Conservation (phyloP, 116 monocot species). For the Iris pallida region DNA sequence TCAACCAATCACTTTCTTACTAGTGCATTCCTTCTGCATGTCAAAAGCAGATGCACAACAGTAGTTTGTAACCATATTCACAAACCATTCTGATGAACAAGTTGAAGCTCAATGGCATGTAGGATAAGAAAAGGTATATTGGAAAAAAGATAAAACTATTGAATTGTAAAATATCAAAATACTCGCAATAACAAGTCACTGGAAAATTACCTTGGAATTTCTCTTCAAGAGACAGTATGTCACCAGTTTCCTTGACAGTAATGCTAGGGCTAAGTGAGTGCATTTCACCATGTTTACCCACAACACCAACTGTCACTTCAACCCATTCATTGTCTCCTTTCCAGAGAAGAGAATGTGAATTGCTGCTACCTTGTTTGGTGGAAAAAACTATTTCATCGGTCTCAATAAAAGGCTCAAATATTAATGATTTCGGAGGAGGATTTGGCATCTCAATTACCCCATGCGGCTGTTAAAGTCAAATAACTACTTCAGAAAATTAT, state of each 20-base stretch:
- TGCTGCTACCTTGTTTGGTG: slow-evolving; percentile 27
- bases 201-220: slow-evolving; percentile 80
- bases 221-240: slow-evolving; percentile 88
- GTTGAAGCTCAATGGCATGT: neutral
- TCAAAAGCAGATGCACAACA: too few species aligned
- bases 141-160: neutral
- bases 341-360: slow-evolving; percentile 47
- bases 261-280: slow-evolving; percentile 79
- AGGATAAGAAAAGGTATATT: neutral
- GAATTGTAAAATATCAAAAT: too few species aligned
- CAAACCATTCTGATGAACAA: neutral
- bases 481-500: neutral
- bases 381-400: slow-evolving; percentile 81
- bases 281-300: slow-evolving; percentile 66
- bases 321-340: slow-evolving; percentile 73
- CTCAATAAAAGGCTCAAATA: slow-evolving; percentile 91
- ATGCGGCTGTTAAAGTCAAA: slow-evolving; percentile 57
- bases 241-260: slow-evolving; percentile 91
- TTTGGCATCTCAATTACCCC: slow-evolving; percentile 92
- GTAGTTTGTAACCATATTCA: too few species aligned
- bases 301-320: slow-evolving; percentile 87
- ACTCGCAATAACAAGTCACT: neutral
- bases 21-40: too few species aligned
- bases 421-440: slow-evolving; percentile 50
- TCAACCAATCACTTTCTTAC: too few species aligned